A percentile compares a stretch with the other conserved stretches of the same genome.
These are phyloP conservation scores for Neonectria magnoliae DNA, from an alignment of 2,329 filamentous ascomycete genomes.

Conservation along the genomic window DNA sequence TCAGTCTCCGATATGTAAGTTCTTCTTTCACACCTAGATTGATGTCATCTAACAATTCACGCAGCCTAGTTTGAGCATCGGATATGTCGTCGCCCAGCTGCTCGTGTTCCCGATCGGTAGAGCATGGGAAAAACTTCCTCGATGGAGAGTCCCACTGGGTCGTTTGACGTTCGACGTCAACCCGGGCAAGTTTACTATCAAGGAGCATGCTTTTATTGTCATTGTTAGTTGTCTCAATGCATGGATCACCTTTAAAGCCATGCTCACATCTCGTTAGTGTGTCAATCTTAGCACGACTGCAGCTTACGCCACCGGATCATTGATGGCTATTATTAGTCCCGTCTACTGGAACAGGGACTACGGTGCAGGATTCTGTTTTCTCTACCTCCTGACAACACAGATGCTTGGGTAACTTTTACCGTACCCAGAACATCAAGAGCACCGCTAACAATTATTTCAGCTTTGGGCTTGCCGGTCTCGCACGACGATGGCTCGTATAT, in stretches of 20 bases:
- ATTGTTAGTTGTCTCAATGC: not conserved
- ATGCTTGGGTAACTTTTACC: slow-evolving; percentile 15
- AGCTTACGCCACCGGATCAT: slow-evolving; percentile 16
- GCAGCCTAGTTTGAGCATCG: slow-evolving; percentile 14
- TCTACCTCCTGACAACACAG: slow-evolving; percentile 21
- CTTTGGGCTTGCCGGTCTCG: slow-evolving; percentile 22
- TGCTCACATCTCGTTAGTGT: not conserved
- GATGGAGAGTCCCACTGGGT: slow-evolving; percentile 21
- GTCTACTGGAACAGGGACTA: slow-evolving; percentile 25
- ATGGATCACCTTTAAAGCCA: fast-evolving
- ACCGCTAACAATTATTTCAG: not conserved
- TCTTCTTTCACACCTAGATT: not conserved
- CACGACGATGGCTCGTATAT: slow-evolving; percentile 19
- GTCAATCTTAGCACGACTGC: slow-evolving; percentile 16
- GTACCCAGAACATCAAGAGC: not conserved
- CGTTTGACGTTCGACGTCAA: slow-evolving; percentile 15
- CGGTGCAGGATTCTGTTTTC: slow-evolving; percentile 20
- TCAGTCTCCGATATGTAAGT: slow-evolving; percentile 22
- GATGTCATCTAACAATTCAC: not conserved
- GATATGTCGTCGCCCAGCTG: slow-evolving; percentile 21
- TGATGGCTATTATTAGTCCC: slow-evolving; percentile 24
- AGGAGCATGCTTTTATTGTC: slow-evolving; percentile 20
- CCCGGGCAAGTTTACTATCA: slow-evolving; percentile 16
- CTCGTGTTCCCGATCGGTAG: slow-evolving; percentile 21
- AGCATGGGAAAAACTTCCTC: slow-evolving; percentile 12